Percentiles rank a stretch among this genome's conserved stretches.
phyloP scores from a whole-genome alignment of 257 asterid species.

The Petunia secreta region DNA sequence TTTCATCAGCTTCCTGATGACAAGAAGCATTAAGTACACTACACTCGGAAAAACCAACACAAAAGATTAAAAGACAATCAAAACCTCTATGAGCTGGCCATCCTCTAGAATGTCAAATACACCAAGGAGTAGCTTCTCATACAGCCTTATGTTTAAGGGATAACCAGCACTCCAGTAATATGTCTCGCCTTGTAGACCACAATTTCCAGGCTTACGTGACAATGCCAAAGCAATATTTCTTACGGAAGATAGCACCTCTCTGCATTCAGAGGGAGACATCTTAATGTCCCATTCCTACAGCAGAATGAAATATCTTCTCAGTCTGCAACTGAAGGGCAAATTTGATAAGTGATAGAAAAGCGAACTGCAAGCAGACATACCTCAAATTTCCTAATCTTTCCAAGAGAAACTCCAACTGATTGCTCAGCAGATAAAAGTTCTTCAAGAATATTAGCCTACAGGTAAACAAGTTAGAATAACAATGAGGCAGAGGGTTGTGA shows the following conservation, averaged over 20 bases:
- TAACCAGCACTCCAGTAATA: slow-evolving; percentile 85
- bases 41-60: slow-evolving; percentile 5
- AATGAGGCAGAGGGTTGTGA: slow-evolving; percentile 32
- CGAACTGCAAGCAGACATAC: slow-evolving; percentile 41
- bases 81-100: slow-evolving; percentile 86
- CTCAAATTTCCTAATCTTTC: slow-evolving; percentile 72
- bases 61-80: slow-evolving; percentile 25
- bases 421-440: slow-evolving; percentile 69
- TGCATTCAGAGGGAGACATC: slow-evolving; percentile 80
- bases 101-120: slow-evolving; percentile 94
- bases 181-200: slow-evolving; percentile 80
- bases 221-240: slow-evolving; percentile 62
- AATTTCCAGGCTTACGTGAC: slow-evolving; percentile 74
- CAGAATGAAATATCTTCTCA: slow-evolving; percentile 34
- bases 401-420: slow-evolving; percentile 55
- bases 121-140: slow-evolving; percentile 83
- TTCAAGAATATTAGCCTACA: slow-evolving; percentile 80
- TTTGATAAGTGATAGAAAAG: slow-evolving; percentile 28
- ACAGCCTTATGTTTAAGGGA: slow-evolving; percentile 79
- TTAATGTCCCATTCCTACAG: slow-evolving; percentile 82
- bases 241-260: slow-evolving; percentile 62
- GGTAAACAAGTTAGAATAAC: slow-evolving; percentile 36
- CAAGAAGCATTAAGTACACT: slow-evolving; percentile 34
- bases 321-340: slow-evolving; percentile 23
- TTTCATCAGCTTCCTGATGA: slow-evolving; percentile 84